Conservation (phyloP, 139 green algal genomes). For the Tetraselmis chui region DNA sequence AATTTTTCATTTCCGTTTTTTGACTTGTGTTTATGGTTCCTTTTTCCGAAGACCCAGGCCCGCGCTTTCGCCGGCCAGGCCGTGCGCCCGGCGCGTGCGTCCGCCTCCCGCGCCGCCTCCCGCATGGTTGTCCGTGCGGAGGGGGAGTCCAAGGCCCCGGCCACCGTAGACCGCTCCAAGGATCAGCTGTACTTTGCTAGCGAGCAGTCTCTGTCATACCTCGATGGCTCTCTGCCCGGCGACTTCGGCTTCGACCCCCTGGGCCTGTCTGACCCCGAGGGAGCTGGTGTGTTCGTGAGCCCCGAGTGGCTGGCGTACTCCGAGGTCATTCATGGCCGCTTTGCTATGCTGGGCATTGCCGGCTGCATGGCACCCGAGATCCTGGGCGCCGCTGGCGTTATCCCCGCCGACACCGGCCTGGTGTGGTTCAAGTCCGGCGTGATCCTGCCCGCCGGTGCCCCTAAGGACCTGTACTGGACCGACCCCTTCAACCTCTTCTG, state of each 20-base stretch:
- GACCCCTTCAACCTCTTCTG: slow-evolving; percentile 93
- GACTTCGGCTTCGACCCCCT: slow-evolving; percentile 89
- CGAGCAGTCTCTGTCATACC: slow-evolving; percentile 81
- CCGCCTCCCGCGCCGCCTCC: too few species aligned
- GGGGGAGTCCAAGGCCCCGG: not conserved
- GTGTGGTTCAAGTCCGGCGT: slow-evolving; percentile 86
- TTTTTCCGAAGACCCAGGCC: not conserved
- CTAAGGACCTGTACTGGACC: slow-evolving; percentile 76
- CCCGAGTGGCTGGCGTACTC: slow-evolving; percentile 90
- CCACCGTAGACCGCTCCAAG: slow-evolving; percentile 61
- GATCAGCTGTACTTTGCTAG: slow-evolving; percentile 58
- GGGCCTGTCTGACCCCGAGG: slow-evolving; percentile 87
- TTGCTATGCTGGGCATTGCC: slow-evolving; percentile 91
- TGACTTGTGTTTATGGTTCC: not conserved
- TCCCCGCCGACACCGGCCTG: slow-evolving; percentile 68
- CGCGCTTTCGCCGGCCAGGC: not conserved
- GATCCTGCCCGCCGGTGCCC: slow-evolving; percentile 70
- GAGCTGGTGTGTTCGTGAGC: slow-evolving; percentile 83
- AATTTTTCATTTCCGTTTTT: not conserved
- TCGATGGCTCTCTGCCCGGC: slow-evolving; percentile 85
- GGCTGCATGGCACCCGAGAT: slow-evolving; percentile 92
- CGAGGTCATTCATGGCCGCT: slow-evolving; percentile 69
- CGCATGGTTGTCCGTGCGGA: not conserved
- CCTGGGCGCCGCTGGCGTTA: slow-evolving; percentile 68
- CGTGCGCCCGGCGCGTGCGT: not conserved